A percentile compares a stretch with the other conserved stretches of the same genome.
phyloP scores from a whole-genome alignment of 352 stramenopile genomes.

The Phytopythium boreale region DNA sequence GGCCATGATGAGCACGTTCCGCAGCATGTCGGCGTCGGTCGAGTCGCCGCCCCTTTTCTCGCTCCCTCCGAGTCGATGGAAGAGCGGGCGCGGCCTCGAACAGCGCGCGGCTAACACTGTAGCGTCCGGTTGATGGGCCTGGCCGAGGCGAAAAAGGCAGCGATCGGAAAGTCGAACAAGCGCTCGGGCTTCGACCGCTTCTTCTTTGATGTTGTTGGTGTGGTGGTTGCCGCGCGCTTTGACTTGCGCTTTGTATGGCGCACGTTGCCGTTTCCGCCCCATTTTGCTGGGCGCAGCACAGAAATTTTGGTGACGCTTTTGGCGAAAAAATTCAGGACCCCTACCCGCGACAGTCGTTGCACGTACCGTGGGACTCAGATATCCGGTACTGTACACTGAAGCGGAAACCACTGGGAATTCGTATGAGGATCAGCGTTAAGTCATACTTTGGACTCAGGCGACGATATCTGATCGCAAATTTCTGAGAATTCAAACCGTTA shows the following conservation, averaged over 20 bases:
- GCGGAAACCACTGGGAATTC: background rate
- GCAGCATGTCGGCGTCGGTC: constrained; percentile 61
- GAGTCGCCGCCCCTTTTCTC: background rate
- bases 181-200: background rate
- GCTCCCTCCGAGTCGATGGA: background rate
- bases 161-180: background rate
- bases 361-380: constrained; percentile 5
- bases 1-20: constrained; percentile 92
- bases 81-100: background rate
- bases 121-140: background rate
- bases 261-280: background rate
- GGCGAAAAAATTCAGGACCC: constrained; percentile 14
- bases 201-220: background rate
- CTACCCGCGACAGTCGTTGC: constrained; percentile 9
- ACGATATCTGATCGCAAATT: background rate
- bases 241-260: background rate
- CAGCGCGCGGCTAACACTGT: background rate
- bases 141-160: background rate
- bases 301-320: constrained; percentile 4
- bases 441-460: background rate
- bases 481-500: too few species aligned
- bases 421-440: background rate
- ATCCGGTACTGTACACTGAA: background rate
- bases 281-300: background rate
- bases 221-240: background rate